Conservation (phyloP, 2,329 filamentous ascomycete genomes). For the Paecilomyces sp. region DNA sequence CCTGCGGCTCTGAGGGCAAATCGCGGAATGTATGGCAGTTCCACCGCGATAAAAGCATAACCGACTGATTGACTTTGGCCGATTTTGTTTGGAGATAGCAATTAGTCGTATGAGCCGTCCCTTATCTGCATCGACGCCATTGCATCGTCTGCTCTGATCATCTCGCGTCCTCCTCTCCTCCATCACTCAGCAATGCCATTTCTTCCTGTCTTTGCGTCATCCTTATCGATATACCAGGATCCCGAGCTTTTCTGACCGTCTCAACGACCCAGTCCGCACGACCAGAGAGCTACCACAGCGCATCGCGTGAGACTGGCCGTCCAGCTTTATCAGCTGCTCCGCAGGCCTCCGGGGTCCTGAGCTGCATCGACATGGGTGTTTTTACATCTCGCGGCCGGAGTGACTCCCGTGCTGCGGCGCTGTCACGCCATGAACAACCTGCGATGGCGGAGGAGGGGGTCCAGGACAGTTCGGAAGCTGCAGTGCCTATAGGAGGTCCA, state of each 20-base stretch:
- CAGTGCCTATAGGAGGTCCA: conserved; percentile 20
- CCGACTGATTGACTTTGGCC: neutral
- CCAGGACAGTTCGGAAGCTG: conserved; percentile 8
- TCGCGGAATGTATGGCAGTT: neutral
- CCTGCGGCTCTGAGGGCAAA: neutral
- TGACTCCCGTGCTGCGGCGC: conserved; percentile 15
- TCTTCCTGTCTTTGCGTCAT: neutral
- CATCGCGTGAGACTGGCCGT: neutral
- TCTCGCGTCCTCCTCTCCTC: neutral
- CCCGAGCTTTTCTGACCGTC: neutral
- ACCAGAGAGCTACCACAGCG: neutral
- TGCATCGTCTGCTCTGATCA: neutral
- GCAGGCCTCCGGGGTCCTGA: neutral
- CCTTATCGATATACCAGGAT: neutral
- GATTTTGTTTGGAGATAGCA: neutral
- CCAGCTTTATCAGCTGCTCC: neutral
- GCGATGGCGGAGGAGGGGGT: conserved; percentile 15
- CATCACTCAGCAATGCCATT: neutral
- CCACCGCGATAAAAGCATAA: neutral
- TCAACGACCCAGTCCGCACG: neutral
- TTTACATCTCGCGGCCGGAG: conserved; percentile 21
- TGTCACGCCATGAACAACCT: conserved; percentile 13
- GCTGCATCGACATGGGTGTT: conserved; percentile 16
- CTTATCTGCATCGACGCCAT: neutral
- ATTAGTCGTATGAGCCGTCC: neutral